Conservation (phyloP, 164 flowering plant species). For the Magnolia sinica region DNA sequence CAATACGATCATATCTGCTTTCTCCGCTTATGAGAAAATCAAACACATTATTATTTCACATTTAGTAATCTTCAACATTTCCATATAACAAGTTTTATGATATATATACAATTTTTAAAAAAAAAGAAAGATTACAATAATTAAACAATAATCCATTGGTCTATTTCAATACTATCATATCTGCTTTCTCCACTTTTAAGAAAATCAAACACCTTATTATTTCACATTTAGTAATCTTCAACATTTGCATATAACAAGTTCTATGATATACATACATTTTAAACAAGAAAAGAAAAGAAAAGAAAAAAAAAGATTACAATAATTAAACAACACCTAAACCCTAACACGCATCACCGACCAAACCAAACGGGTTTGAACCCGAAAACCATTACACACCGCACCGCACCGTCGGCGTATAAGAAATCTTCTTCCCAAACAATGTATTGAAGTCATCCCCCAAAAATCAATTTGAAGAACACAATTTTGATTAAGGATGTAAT, state of each 20-base stretch:
- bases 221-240: neutral
- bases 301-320: neutral
- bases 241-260: neutral
- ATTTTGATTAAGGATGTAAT: neutral
- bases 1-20: too few species aligned
- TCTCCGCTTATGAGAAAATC: too few species aligned
- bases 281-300: too few species aligned
- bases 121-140: too few species aligned
- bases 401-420: neutral
- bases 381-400: neutral
- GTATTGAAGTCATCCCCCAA: constrained; percentile 1
- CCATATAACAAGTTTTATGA: too few species aligned
- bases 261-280: neutral
- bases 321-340: neutral
- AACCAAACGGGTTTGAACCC: neutral
- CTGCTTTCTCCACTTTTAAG: too few species aligned
- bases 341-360: neutral
- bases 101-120: too few species aligned
- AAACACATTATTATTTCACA: too few species aligned
- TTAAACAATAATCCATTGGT: too few species aligned
- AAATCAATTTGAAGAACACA: neutral
- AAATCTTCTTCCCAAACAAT: neutral
- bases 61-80: too few species aligned
- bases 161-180: too few species aligned
- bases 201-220: too few species aligned